Evolutionary conservation across 371 early-diverging fungal genomes (phyloP).

Genomic region (Nematocida displodere): DNA sequence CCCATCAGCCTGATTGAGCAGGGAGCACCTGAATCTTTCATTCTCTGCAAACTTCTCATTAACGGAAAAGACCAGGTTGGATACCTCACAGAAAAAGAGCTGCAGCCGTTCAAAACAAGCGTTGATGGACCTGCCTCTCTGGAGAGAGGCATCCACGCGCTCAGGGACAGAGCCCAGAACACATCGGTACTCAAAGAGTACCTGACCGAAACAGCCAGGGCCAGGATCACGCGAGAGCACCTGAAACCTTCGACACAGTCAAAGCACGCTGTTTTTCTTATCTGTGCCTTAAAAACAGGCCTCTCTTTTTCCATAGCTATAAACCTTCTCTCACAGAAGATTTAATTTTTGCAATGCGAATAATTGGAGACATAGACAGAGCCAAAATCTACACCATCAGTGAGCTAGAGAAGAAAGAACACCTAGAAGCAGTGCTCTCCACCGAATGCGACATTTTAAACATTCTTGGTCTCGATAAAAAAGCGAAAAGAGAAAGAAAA

Average conservation of each 20-base stretch:
- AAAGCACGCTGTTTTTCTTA: background rate
- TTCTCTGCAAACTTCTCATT: background rate
- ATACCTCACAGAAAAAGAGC: conserved; percentile 37
- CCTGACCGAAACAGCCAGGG: background rate
- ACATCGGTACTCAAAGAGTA: conserved; percentile 18
- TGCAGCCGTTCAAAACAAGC: background rate
- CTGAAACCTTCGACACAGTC: background rate
- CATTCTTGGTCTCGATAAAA: conserved; percentile 15
- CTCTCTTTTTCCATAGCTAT: background rate
- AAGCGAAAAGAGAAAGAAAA: background rate
- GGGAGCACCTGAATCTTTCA: background rate
- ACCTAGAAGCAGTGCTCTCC: conserved; percentile 8
- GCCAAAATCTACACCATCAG: conserved; percentile 13
- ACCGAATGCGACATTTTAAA: conserved; percentile 35
- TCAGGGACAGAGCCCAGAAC: conserved; percentile 18
- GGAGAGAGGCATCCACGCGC: background rate
- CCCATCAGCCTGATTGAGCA: background rate
- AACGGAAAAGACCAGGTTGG: conserved; percentile 20
- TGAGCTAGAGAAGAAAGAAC: conserved; percentile 42
- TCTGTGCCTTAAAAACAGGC: conserved; percentile 23
- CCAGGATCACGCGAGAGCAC: background rate
- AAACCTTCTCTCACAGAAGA: background rate
- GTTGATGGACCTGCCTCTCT: background rate
- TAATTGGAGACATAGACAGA: conserved; percentile 35
- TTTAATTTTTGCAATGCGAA: conserved; percentile 23